Base-by-base conservation (phyloP, 1,284 basidiomycete species). In the Cutaneotrichosporon sp. region DNA sequence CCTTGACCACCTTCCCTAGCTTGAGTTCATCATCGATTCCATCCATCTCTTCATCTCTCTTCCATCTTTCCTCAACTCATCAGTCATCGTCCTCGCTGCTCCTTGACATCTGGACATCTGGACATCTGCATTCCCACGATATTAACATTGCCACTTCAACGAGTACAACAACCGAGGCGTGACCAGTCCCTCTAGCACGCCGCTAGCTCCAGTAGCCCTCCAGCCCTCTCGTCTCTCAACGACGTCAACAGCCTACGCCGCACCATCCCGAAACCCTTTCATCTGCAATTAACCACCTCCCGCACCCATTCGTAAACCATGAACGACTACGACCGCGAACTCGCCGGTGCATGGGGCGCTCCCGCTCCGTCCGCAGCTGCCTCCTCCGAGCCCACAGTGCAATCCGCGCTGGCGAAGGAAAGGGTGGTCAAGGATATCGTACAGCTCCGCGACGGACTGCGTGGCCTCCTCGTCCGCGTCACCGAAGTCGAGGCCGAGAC, bases 401-500 rank as follows among this genome's bases (percentile, higher is more conserved):
- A 66, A 46, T 57, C 62, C 9, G 61, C 70, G 3, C 43, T 73
- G 32, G 68, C 66, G 26, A 73, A 73, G 54, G 71, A 73, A 43
- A 54, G 55, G 22, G 49, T 66, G 32, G 68, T 73, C 61, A 73
- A 72, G 53, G 70, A 72, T 47, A 69, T 72, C 39, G 17, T 72
- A 16, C 37, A 49, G 12, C 60, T 72, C 3, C 63, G 70, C 4
- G 71, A 72, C 53, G 70, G 71, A 9, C 61, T 73, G 12, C 49
- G 70, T 22, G 70, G 70, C 9, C 52, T 73, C 34, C 57, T 72
- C 42, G 64, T 71, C 14, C 54, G 70, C 29, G 48, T 68, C 25
- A 63, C 63, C 20, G 67, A 72, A 60, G 65, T 70, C 20, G 66
- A 72, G 46, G 54, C 42, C n/a, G 70, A 75, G 47, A 72, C 66